These are phyloP conservation scores for Coccomyxa subellipsoidea DNA, from an alignment of 163 green algal genomes.

Conservation along the genomic window DNA sequence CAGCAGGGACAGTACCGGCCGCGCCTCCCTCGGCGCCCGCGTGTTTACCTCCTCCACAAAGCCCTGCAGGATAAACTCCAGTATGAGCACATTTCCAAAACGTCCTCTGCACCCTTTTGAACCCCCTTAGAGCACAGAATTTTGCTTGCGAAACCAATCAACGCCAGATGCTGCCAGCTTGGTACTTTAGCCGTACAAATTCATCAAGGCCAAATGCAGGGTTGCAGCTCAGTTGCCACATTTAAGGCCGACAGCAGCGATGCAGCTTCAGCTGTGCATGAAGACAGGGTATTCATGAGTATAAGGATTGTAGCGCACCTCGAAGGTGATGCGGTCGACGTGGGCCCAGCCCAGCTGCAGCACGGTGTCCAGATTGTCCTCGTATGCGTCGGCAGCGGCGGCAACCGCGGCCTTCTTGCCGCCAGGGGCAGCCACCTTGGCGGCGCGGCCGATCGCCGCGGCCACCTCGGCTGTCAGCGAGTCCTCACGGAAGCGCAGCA, in stretches of 20 bases:
- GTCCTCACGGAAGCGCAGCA: slow-evolving; percentile 47
- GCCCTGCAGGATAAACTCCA: background rate
- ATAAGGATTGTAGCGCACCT: slow-evolving; percentile 13
- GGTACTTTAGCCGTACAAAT: too few relatives aligned
- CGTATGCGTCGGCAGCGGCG: slow-evolving; percentile 51
- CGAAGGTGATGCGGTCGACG: slow-evolving; percentile 57
- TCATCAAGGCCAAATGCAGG: too few relatives aligned
- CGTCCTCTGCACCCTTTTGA: too few relatives aligned
- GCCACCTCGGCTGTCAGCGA: slow-evolving; percentile 47
- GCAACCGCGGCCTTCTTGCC: slow-evolving; percentile 34
- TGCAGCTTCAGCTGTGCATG: too few relatives aligned
- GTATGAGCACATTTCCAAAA: too few relatives aligned
- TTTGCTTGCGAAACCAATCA: too few relatives aligned
- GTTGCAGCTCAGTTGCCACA: too few relatives aligned
- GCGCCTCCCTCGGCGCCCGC: slow-evolving; percentile 19
- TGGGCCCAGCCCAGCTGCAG: slow-evolving; percentile 76
- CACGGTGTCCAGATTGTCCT: slow-evolving; percentile 67
- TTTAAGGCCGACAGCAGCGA: too few relatives aligned
- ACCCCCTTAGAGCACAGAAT: too few relatives aligned
- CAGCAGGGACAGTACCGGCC: slow-evolving; percentile 45
- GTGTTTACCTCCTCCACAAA: slow-evolving; percentile 13
- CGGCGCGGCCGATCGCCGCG: slow-evolving; percentile 34
- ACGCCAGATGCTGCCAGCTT: background rate
- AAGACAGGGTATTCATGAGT: too few relatives aligned
- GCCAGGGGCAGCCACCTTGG: slow-evolving; percentile 16